Evolutionary conservation across 2,329 filamentous ascomycete species (phyloP).

Genomic region (Cyphellophora attinorum): DNA sequence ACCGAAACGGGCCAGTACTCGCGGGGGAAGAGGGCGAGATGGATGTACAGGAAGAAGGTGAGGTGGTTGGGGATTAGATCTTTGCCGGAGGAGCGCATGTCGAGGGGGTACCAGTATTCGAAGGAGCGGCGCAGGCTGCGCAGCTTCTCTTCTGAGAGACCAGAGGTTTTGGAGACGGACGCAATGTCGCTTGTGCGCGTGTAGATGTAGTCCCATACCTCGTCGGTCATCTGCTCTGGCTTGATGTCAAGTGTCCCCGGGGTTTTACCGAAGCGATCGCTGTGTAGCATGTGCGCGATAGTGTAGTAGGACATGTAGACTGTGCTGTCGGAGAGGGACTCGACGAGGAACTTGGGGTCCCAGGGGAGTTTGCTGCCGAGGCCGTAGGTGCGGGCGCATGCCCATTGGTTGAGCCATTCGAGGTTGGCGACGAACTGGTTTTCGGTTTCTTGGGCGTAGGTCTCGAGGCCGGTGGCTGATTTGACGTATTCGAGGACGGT

Average conservation of each 20-base stretch:
- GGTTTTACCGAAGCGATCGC: constrained; percentile 73
- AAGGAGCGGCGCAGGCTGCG: constrained; percentile 82
- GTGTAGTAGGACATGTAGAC: constrained; percentile 66
- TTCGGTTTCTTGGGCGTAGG: constrained; percentile 67
- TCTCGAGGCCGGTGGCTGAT: constrained; percentile 62
- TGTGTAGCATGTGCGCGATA: constrained; percentile 58
- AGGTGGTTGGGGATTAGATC: constrained; percentile 89
- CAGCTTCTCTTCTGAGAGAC: constrained; percentile 64
- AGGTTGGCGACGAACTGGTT: constrained; percentile 77
- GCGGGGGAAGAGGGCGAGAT: constrained; percentile 76
- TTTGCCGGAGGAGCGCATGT: constrained; percentile 81
- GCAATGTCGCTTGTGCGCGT: constrained; percentile 61
- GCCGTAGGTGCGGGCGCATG: constrained; percentile 83
- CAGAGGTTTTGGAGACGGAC: constrained; percentile 53
- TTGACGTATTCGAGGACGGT: constrained; percentile 63
- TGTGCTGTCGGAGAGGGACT: constrained; percentile 83
- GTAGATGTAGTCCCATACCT: constrained; percentile 96
- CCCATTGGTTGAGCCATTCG: constrained; percentile 92
- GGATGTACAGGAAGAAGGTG: constrained; percentile 91
- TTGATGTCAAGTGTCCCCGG: constrained; percentile 60
- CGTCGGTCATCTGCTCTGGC: constrained; percentile 82
- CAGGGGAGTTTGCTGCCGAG: constrained; percentile 90
- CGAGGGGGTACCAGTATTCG: constrained; percentile 93
- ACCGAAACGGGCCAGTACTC: constrained; percentile 84
- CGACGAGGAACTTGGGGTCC: constrained; percentile 84